Conservation (phyloP, 1,284 basidiomycete genomes). For the Rhodofomes roseus region DNA sequence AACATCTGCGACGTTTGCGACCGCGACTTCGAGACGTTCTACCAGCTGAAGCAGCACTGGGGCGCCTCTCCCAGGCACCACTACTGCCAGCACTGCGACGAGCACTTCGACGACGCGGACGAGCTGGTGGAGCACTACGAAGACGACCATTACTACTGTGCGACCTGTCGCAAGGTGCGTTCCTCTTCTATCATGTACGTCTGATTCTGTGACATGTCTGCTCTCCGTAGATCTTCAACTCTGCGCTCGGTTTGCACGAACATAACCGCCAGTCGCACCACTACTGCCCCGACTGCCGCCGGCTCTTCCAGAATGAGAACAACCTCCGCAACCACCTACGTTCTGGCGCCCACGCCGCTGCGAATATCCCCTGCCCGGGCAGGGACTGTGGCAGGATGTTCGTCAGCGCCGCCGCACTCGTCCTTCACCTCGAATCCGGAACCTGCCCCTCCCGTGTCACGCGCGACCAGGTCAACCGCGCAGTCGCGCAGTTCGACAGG, state of each 20-base stretch:
- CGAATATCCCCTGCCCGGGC: slow-evolving; percentile 19
- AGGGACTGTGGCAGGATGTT: slow-evolving; percentile 22
- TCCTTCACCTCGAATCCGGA: slow-evolving; percentile 32
- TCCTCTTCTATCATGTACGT: no score
- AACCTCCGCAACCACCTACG: slow-evolving; percentile 21
- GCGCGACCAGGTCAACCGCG: slow-evolving; percentile 24
- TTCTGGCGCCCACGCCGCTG: slow-evolving; percentile 18
- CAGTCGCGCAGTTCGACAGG: slow-evolving; percentile 22
- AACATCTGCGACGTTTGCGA: neutral
- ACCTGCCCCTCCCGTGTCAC: slow-evolving; percentile 28
- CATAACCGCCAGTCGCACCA: slow-evolving; percentile 46
- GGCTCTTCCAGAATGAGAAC: slow-evolving; percentile 32
- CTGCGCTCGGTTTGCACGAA: slow-evolving; percentile 33
- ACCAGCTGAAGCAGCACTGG: no score
- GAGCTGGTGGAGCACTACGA: no score
- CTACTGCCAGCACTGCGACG: no score
- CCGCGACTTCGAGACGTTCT: no score
- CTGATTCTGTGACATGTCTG: no score
- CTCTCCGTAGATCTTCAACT: neutral
- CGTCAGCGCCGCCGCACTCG: slow-evolving; percentile 27
- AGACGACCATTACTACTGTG: no score
- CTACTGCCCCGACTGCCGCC: slow-evolving; percentile 45
- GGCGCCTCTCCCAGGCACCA: no score
- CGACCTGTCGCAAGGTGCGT: no score
- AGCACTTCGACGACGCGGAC: no score